phyloP scores from a whole-genome alignment of 2,329 filamentous ascomycete species.

The Curvularia sp. region DNA sequence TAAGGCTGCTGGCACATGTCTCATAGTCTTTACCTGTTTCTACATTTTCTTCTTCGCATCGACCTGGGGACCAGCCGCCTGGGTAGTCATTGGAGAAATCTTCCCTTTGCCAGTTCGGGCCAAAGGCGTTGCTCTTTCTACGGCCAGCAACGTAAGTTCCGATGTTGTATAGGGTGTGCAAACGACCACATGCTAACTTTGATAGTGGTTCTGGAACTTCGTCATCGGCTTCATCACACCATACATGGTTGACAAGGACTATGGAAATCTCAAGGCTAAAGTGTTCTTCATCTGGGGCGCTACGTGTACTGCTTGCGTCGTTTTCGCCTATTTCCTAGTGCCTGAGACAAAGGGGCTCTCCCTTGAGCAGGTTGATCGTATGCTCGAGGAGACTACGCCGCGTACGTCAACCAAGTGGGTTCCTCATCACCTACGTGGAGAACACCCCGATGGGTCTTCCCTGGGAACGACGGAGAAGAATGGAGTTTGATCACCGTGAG shows the following conservation, averaged over 20 bases:
- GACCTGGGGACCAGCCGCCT: constrained; percentile 81
- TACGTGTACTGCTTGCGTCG: constrained; percentile 59
- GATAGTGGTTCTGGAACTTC: constrained; percentile 76
- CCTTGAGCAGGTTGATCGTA: constrained; percentile 79
- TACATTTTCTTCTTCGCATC: constrained; percentile 93
- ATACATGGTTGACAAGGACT: constrained; percentile 71
- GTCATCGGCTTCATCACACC: constrained; percentile 64
- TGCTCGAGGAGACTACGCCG: constrained; percentile 84
- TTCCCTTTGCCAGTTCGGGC: constrained; percentile 89
- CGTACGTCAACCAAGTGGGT: constrained; percentile 76
- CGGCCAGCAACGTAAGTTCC: constrained; percentile 71
- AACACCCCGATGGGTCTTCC: constrained; percentile 7
- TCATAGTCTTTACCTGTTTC: constrained; percentile 89
- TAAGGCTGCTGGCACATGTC: constrained; percentile 57
- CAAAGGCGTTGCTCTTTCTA: constrained; percentile 84
- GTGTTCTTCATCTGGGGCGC: constrained; percentile 64
- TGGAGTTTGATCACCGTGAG: not conserved
- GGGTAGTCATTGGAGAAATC: constrained; percentile 83
- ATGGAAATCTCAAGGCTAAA: constrained; percentile 67
- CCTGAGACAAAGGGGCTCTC: constrained; percentile 80
- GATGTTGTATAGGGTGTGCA: not conserved
- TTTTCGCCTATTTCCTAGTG: constrained; percentile 79
- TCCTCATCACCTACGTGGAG: constrained; percentile 55
- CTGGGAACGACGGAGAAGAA: constrained; percentile 7
- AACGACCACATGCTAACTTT: not conserved